Base-by-base conservation (phyloP, 768 basidiomycete species). In the Erythrobasidium yunnanense region DNA sequence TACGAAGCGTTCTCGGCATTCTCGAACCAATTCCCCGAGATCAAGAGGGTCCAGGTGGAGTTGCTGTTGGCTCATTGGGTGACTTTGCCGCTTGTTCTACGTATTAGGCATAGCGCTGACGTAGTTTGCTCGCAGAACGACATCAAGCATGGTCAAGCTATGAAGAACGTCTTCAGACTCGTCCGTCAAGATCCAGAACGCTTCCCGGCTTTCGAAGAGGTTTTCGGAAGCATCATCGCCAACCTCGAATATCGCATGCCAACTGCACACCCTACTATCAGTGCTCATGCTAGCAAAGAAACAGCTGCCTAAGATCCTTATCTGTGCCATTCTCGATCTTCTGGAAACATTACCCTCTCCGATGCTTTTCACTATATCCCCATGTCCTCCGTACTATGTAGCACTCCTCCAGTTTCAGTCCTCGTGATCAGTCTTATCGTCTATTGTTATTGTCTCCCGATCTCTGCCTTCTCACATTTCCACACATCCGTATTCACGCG, bases 1-100 rank as follows among this genome's bases (percentile, higher is more conserved):
- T 75, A 76, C 66, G 79, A 79, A 65, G 77, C 75, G 1, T 79
- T 79, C 62, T 74, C 74, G 4, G 71, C 74, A 1, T 79, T 79
- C 69, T 71, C 73, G 20, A 72, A 73, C 23, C 74, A 76, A 0
- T 79, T 76, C 67, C 77, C 78, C 42, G 76, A 78, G 56, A 73
- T 79, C 29, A 65, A 76, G 6, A 74, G 75, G 70, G 76, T 78
- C 50, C 67, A 75, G 45, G 52, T 73, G 13, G 70, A 62, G 0
- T 71, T 71, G 49, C 65, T 75, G 15, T 69, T 73, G 23, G 50
- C 69, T 47, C 60, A 71, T 20, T 66, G 71, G 71, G 66, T 66
- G 18, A 27, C 63, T 55, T 15, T 52, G 17, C 17, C 13, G 34
- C 29, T 30, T 17, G n/a, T n/a, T n/a, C n/a, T n/a, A n/a, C n/a